phyloP scores from a whole-genome alignment of 208 protist genomes.

The Leishmania aethiopica region DNA sequence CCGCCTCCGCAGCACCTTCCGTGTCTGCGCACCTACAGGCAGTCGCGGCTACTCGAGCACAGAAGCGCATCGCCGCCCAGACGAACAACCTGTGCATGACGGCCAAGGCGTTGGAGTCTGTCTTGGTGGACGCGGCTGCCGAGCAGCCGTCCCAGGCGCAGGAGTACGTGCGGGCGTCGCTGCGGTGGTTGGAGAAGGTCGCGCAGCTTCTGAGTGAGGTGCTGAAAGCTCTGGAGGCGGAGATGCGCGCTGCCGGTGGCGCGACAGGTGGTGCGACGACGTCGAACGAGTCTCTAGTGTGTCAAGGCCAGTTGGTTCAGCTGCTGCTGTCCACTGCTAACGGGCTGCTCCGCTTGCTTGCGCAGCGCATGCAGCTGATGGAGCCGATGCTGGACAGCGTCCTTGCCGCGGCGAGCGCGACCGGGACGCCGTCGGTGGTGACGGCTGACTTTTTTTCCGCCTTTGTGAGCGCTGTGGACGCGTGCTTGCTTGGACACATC shows the following conservation, averaged over 20 bases:
- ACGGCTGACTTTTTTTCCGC: conserved; percentile 21
- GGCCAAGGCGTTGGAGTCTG: conserved; percentile 2
- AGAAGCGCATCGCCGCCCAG: conserved; percentile 2
- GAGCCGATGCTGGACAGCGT: conserved; percentile 25
- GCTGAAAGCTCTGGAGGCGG: background rate
- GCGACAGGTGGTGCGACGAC: background rate
- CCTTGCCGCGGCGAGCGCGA: conserved; percentile 10
- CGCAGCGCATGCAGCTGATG: conserved; percentile 30
- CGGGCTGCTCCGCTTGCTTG: conserved; percentile 21
- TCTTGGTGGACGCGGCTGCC: conserved; percentile 13
- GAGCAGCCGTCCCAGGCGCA: conserved; percentile 22
- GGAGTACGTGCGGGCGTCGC: conserved; percentile 26
- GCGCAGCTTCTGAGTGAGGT: conserved; percentile 14
- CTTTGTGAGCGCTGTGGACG: conserved; percentile 16
- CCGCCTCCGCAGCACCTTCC: background rate
- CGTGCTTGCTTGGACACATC: conserved; percentile 16
- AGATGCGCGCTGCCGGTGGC: background rate
- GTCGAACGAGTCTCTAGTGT: background rate
- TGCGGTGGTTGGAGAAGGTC: conserved; percentile 13
- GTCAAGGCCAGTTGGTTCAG: background rate
- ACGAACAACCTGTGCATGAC: background rate
- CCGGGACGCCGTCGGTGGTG: conserved; percentile 13
- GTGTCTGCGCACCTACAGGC: background rate
- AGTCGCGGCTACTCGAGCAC: background rate
- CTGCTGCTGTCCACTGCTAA: conserved; percentile 24